These are phyloP conservation scores for Paracoccidioides brasiliensis DNA, from an alignment of 2,329 filamentous ascomycete genomes.

Conservation along the genomic window DNA sequence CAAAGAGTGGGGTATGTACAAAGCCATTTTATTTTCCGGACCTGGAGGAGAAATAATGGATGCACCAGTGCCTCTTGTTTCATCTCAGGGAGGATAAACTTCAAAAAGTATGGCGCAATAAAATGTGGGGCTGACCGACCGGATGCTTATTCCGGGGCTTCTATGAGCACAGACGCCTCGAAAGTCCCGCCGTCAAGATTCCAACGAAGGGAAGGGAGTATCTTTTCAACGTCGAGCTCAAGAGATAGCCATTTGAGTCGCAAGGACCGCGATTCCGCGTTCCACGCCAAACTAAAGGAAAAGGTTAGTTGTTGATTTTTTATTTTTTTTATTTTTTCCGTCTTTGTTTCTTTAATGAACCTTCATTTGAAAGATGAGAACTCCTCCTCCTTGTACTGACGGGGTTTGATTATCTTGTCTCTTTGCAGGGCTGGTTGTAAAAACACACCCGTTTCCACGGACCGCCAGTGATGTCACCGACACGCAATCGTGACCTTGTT, in stretches of 20 bases:
- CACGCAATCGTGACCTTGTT: not conserved
- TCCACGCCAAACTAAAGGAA: constrained; percentile 42
- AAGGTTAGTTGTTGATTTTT: constrained; percentile 18
- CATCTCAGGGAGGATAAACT: too few relatives aligned
- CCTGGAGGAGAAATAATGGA: too few relatives aligned
- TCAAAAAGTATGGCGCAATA: too few relatives aligned
- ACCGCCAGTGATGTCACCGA: not conserved
- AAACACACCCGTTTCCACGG: too few relatives aligned
- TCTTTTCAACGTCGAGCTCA: constrained; percentile 52
- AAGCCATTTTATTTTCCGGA: not conserved
- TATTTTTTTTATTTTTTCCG: not conserved
- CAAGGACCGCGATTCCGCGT: constrained; percentile 44
- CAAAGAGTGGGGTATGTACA: constrained; percentile 20
- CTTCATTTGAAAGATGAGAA: not conserved
- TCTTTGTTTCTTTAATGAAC: not conserved
- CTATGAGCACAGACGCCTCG: constrained; percentile 39
- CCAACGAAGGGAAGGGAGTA: constrained; percentile 56
- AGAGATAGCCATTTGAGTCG: constrained; percentile 52
- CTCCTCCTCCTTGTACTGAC: not conserved
- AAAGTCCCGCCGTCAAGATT: constrained; percentile 56
- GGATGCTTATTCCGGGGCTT: not conserved
- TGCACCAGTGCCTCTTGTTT: too few relatives aligned
- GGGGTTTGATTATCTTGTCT: not conserved
- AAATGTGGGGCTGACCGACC: too few relatives aligned
- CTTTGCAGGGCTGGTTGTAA: constrained; percentile 1